Evolutionary conservation across 257 asterid species (phyloP).

Genomic region (Nicotiana undulata): DNA sequence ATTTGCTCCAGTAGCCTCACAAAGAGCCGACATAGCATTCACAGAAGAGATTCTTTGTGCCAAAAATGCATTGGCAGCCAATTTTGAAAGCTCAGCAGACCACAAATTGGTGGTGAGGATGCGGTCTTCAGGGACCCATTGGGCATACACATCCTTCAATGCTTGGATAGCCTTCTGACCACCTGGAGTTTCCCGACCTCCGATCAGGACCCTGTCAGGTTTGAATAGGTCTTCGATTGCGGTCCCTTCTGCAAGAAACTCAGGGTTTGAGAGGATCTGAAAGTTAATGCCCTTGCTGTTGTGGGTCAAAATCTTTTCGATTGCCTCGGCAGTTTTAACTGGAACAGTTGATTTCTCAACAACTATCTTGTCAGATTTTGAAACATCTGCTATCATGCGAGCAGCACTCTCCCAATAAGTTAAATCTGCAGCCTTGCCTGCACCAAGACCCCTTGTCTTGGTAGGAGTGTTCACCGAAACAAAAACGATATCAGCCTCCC

Average conservation of each 20-base stretch:
- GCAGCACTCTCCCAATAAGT: conserved; percentile 31
- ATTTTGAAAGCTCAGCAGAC: conserved; percentile 27
- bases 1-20: conserved; percentile 71
- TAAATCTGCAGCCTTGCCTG: conserved; percentile 27
- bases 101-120: conserved; percentile 22
- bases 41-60: conserved; percentile 27
- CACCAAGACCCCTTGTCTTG: conserved; percentile 26
- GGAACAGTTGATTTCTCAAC: conserved; percentile 28
- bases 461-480: conserved; percentile 28
- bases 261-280: conserved; percentile 27
- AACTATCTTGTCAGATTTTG: conserved; percentile 22
- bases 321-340: conserved; percentile 25
- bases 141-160: conserved; percentile 18
- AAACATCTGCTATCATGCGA: conserved; percentile 26
- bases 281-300: conserved; percentile 28
- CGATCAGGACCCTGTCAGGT: conserved; percentile 27
- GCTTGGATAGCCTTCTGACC: conserved; percentile 22
- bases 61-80: conserved; percentile 27
- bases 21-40: conserved; percentile 69
- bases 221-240: conserved; percentile 21
- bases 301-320: conserved; percentile 26
- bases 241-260: conserved; percentile 27
- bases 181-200: conserved; percentile 23
- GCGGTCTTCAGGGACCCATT: conserved; percentile 22
- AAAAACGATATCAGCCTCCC: conserved; percentile 25